These are phyloP conservation scores for Amanita thiersii DNA, from an alignment of 768 basidiomycete species.

Conservation along the genomic window DNA sequence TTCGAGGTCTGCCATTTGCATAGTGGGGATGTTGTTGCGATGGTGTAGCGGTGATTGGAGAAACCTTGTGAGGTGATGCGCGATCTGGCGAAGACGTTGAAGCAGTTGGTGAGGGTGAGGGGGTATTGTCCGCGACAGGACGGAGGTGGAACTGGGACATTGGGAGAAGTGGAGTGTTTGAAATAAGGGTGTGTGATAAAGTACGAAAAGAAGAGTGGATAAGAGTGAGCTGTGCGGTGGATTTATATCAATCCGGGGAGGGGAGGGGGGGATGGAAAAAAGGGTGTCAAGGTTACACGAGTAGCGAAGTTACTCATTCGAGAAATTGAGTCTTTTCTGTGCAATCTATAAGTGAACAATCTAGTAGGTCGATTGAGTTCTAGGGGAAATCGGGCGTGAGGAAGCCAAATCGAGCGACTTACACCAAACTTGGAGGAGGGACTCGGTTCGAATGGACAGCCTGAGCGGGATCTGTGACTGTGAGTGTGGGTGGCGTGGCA, in stretches of 20 bases:
- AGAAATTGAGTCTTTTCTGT: too few relatives aligned
- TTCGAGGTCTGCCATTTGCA: constrained; percentile 22
- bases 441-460: too few relatives aligned
- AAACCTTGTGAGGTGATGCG: constrained; percentile 22
- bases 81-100: constrained; percentile 38
- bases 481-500: too few relatives aligned
- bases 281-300: constrained; percentile 19
- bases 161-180: constrained; percentile 16
- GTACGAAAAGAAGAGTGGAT: constrained; percentile 2
- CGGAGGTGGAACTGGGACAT: constrained; percentile 44
- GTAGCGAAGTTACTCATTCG: constrained; percentile 9
- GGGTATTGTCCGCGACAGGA: constrained; percentile 39
- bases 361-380: constrained; percentile 17
- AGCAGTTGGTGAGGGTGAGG: constrained; percentile 47
- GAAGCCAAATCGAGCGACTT: too few relatives aligned
- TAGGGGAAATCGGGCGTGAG: too few relatives aligned
- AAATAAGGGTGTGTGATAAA: constrained; percentile 8
- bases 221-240: constrained; percentile 10
- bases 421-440: too few relatives aligned
- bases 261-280: constrained; percentile 17
- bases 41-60: constrained; percentile 24
- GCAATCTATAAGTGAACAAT: constrained; percentile 12
- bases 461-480: too few relatives aligned
- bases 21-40: constrained; percentile 10
- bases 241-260: constrained; percentile 22